Conservation (phyloP, 352 stramenopile species). For the Phytopythium aichiense region DNA sequence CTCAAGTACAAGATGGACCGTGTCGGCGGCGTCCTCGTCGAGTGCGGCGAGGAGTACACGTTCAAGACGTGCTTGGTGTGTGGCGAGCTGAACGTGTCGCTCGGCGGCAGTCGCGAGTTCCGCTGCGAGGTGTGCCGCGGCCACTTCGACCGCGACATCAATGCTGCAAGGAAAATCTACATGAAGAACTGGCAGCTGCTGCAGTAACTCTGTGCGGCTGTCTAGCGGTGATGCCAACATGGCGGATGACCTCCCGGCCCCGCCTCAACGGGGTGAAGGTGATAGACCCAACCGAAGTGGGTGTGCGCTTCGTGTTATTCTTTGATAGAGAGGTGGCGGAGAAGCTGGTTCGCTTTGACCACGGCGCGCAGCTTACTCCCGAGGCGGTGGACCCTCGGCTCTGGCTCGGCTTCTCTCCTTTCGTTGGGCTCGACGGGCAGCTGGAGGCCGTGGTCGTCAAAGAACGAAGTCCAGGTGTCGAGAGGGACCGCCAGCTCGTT, state of each 20-base stretch:
- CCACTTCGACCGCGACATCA: too few relatives aligned
- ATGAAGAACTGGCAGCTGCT: too few relatives aligned
- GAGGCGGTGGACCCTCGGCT: conserved; percentile 18
- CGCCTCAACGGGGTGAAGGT: too few relatives aligned
- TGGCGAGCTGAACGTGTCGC: too few relatives aligned
- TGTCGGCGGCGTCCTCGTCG: conserved; percentile 4
- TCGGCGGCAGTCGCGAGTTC: conserved; percentile 6
- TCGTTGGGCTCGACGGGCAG: conserved; percentile 10
- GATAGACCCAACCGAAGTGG: too few relatives aligned
- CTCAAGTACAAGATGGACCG: conserved; percentile 16
- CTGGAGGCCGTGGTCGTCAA: conserved; percentile 25
- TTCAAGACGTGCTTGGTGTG: too few relatives aligned
- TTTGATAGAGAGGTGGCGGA: conserved; percentile 17
- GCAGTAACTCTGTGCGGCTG: too few relatives aligned
- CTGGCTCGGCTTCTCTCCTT: neutral
- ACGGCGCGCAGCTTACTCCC: conserved; percentile 24
- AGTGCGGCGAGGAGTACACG: too few relatives aligned
- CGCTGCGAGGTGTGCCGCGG: too few relatives aligned
- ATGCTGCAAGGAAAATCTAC: too few relatives aligned
- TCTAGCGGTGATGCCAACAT: too few relatives aligned
- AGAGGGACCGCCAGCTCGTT: conserved; percentile 24
- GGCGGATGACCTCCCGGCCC: too few relatives aligned
- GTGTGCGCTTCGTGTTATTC: neutral
- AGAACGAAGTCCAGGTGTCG: conserved; percentile 45
- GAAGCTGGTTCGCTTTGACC: conserved; percentile 26